A percentile compares a stretch with the other conserved stretches of the same genome.
phyloP scores from a whole-genome alignment of 345 rosid species.

The Stellera chamaejasme region DNA sequence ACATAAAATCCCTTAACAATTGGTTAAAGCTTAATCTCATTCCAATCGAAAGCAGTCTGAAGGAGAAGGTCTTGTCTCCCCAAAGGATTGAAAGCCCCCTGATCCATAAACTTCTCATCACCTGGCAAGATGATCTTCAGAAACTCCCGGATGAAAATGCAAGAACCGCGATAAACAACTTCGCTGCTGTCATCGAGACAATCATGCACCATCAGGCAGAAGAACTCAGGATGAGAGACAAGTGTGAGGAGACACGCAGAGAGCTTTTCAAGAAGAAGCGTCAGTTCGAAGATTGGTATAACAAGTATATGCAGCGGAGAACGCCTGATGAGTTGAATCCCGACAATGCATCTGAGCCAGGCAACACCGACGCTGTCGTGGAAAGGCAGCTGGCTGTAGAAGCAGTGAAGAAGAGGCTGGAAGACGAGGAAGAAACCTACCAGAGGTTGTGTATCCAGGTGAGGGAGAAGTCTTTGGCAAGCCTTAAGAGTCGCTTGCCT shows the following conservation, averaged over 20 bases:
- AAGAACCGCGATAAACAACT: slow-evolving; percentile 48
- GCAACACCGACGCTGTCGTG: slow-evolving; percentile 29
- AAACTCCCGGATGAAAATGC: slow-evolving; percentile 65
- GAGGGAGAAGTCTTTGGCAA: slow-evolving; percentile 69
- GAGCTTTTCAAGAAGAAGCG: slow-evolving; percentile 47
- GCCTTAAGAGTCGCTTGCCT: slow-evolving; percentile 60
- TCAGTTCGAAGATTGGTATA: slow-evolving; percentile 61
- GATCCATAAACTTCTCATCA: slow-evolving; percentile 47
- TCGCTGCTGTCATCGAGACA: slow-evolving; percentile 54
- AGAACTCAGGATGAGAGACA: slow-evolving; percentile 44
- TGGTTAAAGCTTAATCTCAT: slow-evolving; percentile 79
- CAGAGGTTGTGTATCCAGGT: slow-evolving; percentile 54
- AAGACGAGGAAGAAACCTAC: slow-evolving; percentile 64
- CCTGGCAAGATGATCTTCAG: slow-evolving; percentile 57
- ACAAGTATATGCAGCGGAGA: slow-evolving; percentile 39
- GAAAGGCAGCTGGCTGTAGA: slow-evolving; percentile 52
- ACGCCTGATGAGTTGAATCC: slow-evolving; percentile 44
- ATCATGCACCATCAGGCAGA: slow-evolving; percentile 62
- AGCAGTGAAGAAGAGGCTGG: slow-evolving; percentile 34
- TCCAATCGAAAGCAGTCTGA: slow-evolving; percentile 82
- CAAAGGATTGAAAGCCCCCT: slow-evolving; percentile 59
- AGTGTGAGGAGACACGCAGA: slow-evolving; percentile 48
- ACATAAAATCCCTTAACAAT: slow-evolving; percentile 48
- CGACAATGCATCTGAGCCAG: slow-evolving; percentile 28
- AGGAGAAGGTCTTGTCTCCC: slow-evolving; percentile 91